Evolutionary conservation across 495 filamentous ascomycete species (phyloP).

Genomic region (Beverwykella pulmonaria): DNA sequence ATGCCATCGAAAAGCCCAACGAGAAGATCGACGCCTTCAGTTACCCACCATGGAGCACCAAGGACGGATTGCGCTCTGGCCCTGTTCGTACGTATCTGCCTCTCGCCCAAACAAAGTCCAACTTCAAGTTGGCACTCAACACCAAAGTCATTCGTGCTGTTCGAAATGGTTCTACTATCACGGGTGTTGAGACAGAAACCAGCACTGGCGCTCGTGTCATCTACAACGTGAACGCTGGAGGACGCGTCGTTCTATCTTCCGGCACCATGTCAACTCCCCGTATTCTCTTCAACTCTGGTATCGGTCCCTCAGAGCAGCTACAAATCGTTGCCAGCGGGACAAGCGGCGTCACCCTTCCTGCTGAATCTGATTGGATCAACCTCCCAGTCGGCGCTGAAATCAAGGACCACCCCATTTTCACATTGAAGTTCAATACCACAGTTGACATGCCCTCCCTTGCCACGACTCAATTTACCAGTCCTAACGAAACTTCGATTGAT

Average conservation of each 20-base stretch:
- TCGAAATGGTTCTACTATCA: constrained; percentile 26
- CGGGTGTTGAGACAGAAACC: constrained; percentile 27
- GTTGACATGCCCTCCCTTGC: constrained; percentile 5
- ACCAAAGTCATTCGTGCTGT: constrained; percentile 21
- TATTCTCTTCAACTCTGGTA: constrained; percentile 23
- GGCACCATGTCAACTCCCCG: constrained; percentile 26
- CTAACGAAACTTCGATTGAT: constrained; percentile 23
- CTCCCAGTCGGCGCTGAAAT: constrained; percentile 23
- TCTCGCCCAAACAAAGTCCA: neutral
- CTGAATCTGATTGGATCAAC: constrained; percentile 26
- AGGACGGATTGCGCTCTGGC: constrained; percentile 21
- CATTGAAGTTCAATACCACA: constrained; percentile 20
- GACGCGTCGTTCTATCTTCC: constrained; percentile 16
- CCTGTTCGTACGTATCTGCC: constrained; percentile 27
- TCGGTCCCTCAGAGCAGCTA: constrained; percentile 23
- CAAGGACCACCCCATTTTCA: constrained; percentile 28
- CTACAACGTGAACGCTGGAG: constrained; percentile 22
- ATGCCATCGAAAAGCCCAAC: constrained; percentile 17
- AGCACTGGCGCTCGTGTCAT: constrained; percentile 20
- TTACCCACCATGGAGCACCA: constrained; percentile 14
- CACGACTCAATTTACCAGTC: constrained; percentile 18
- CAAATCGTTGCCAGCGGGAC: constrained; percentile 22
- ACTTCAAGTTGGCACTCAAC: constrained; percentile 21
- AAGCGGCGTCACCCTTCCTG: constrained; percentile 16
- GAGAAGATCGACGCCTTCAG: constrained; percentile 24